These are phyloP conservation scores for Eutypella sp. DNA, from an alignment of 2,329 filamentous ascomycete species.

Conservation along the genomic window DNA sequence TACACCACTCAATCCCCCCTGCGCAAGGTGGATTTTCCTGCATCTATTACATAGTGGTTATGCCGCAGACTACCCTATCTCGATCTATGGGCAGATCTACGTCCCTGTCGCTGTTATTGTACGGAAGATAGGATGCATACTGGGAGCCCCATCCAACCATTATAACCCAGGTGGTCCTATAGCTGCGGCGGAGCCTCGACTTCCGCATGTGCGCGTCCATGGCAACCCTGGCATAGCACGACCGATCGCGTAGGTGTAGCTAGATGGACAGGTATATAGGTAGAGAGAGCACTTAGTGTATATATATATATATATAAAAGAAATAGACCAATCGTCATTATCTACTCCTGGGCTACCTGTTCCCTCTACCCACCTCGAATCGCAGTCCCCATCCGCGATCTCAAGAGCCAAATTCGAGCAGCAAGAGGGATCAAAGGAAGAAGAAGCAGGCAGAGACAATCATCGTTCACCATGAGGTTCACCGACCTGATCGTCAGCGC, in stretches of 20 bases:
- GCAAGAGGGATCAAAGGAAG: background rate
- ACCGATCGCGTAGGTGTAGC: too few species aligned
- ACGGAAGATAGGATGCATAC: too few species aligned
- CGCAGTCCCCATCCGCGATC: background rate
- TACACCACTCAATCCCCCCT: too few species aligned
- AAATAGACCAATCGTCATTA: background rate
- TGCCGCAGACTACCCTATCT: too few species aligned
- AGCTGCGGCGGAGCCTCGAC: conserved; percentile 20
- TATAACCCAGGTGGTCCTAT: conserved; percentile 12
- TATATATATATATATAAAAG: conserved; percentile 11
- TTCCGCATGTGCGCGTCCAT: conserved; percentile 13
- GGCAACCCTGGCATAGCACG: too few species aligned
- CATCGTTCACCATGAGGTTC: conserved; percentile 32
- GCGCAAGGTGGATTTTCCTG: too few species aligned
- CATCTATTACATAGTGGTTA: too few species aligned
- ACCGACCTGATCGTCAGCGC: conserved; percentile 26
- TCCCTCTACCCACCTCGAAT: conserved; percentile 5
- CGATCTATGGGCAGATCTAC: background rate
- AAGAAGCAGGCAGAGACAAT: too few species aligned
- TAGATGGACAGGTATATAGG: background rate
- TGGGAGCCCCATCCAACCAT: too few species aligned
- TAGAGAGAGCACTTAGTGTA: too few species aligned
- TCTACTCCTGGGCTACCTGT: background rate
- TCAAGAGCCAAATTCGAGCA: background rate
- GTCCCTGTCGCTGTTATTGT: too few species aligned